Percentiles rank a stretch among this genome's conserved stretches.
phyloP scores from a whole-genome alignment of 371 early-diverging fungal genomes.

The Actinomortierella ambigua region DNA sequence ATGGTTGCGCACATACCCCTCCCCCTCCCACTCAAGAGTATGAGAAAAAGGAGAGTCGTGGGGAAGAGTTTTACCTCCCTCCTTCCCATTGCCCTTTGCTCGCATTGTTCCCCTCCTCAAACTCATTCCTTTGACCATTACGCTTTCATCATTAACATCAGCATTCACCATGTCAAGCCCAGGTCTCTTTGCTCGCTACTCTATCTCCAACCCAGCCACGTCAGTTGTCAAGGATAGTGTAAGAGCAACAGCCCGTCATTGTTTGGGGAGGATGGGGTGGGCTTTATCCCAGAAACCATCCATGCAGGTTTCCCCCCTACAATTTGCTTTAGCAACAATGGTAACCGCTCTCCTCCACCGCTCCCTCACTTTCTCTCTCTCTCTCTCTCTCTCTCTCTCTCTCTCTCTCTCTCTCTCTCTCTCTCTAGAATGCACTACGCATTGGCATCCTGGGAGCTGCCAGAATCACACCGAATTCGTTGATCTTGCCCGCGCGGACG shows the following conservation, averaged over 20 bases:
- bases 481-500: slow-evolving; percentile 39
- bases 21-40: neutral
- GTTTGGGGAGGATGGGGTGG: too few species aligned
- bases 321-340: too few species aligned
- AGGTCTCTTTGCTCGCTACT: slow-evolving; percentile 9
- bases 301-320: too few species aligned
- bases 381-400: neutral
- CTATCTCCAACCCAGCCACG: neutral
- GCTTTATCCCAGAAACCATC: too few species aligned
- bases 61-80: neutral
- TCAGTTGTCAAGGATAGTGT: slow-evolving; percentile 21
- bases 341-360: neutral
- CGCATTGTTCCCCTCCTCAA: neutral
- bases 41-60: neutral
- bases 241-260: neutral
- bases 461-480: slow-evolving; percentile 48
- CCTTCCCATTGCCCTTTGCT: neutral
- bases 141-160: neutral
- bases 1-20: too few species aligned
- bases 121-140: neutral
- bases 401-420: neutral
- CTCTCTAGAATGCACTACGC: slow-evolving; percentile 38
- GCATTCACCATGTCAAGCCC: slow-evolving; percentile 1
- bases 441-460: slow-evolving; percentile 53
- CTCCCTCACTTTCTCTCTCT: neutral